Evolutionary conservation across 805 yeast genomes (phyloP), one percentile per base, ranked within the genome.

Genomic region (Yarrowia bubula): DNA sequence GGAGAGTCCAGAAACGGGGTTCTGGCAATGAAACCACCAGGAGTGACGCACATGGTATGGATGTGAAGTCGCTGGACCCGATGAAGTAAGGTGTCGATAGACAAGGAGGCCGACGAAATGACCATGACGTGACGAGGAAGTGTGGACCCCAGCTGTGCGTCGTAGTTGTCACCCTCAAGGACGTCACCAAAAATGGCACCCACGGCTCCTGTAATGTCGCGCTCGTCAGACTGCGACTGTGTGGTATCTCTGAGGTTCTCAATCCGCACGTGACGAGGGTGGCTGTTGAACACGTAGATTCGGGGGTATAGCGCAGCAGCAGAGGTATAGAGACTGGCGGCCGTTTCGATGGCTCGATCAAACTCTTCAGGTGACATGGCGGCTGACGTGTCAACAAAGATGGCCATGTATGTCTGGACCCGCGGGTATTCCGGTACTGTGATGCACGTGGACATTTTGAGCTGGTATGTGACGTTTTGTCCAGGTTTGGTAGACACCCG

Each of bases 61-160:
- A 55, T 41, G 38, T 55, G 61, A 18, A 55, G 61, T n/a, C 47
- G 17, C 9, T 41, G 46, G 13, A 55, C 38, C 4, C 61, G 17
- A 14, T 32, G 37, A 4, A 55, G 47, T 28, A 55, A 13, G 15
- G 6, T 13, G 15, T 55, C 61, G 37, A 55, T 38, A n/a, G 47
- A 55, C 14, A 55, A n/a, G 8, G 61, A 31, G 6, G 61, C 47
- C 17, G 61, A 55, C 1, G 61, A 55, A 15, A 55, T 41, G 32
- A 55, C 37, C 38, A 55, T 32, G 13, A 55, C 47, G 28, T 55
- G 61, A 11, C 47, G 61, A 14, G 61, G 61, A 38, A 55, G 9
- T 6, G 61, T 55, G 17, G 47, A 55, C 6, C 22, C 44, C n/a
- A 31, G 7, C 2, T 31, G 38, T 0, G 47, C 13, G 15, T 28